Conservation (phyloP, 352 stramenopile genomes). For the Phytophthora boehmeriae region DNA sequence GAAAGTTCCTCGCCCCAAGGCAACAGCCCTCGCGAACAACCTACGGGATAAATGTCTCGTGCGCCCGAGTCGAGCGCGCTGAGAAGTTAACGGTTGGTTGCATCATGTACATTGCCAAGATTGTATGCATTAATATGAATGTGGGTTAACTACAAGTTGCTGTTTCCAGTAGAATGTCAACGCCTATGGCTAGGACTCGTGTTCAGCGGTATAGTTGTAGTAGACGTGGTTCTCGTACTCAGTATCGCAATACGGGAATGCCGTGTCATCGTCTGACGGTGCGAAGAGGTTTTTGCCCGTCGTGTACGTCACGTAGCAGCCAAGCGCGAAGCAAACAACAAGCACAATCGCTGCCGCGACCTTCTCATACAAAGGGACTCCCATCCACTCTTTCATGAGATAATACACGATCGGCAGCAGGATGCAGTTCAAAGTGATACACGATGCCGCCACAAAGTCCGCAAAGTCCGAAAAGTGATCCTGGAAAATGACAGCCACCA, state of each 20-base stretch:
- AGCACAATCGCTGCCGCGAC: not conserved
- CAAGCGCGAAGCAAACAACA: conserved; percentile 9
- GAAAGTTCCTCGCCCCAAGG: conserved; percentile 47
- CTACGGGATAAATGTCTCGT: conserved; percentile 52
- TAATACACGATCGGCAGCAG: conserved; percentile 9
- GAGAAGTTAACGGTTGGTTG: conserved; percentile 1
- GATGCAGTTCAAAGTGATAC: conserved; percentile 33
- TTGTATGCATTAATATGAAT: not conserved
- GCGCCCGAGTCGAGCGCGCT: conserved; percentile 22
- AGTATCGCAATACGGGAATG: not conserved
- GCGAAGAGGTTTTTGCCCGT: conserved; percentile 1
- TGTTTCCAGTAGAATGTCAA: not conserved
- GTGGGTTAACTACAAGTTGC: not conserved
- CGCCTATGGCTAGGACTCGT: too few species aligned
- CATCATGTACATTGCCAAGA: conserved; percentile 13
- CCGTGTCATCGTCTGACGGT: not conserved
- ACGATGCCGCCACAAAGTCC: conserved; percentile 32
- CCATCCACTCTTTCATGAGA: conserved; percentile 13
- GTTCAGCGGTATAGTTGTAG: conserved; percentile 17
- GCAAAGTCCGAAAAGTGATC: conserved; percentile 7
- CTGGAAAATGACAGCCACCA: conserved; percentile 26
- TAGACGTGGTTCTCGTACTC: conserved; percentile 27
- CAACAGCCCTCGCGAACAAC: conserved; percentile 45
- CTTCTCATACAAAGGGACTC: conserved; percentile 4
- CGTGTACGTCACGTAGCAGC: conserved; percentile 2